Evolutionary conservation across 768 basidiomycete species (phyloP).

Genomic region (Crassisporium funariophilum): DNA sequence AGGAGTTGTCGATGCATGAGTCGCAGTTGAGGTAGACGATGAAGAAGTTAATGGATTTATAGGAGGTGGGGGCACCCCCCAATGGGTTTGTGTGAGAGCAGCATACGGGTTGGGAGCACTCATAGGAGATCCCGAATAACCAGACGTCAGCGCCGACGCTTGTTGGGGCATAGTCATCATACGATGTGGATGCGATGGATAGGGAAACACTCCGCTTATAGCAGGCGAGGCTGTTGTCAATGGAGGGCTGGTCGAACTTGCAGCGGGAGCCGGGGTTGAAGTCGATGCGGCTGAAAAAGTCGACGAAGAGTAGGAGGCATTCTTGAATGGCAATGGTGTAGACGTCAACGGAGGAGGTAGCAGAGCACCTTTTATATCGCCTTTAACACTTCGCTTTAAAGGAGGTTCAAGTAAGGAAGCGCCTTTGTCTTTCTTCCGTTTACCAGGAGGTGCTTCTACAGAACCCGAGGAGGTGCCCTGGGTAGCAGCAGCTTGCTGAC

Average conservation of each 20-base stretch:
- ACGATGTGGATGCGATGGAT: conserved; percentile 11
- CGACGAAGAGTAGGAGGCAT: conserved; percentile 24
- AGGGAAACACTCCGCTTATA: neutral
- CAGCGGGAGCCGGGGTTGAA: conserved; percentile 21
- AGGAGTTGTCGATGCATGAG: neutral
- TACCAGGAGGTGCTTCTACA: conserved; percentile 35
- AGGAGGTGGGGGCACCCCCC: conserved; percentile 22
- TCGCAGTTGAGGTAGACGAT: neutral
- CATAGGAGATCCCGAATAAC: conserved; percentile 22
- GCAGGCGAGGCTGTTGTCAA: conserved; percentile 8
- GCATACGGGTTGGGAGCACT: conserved; percentile 36
- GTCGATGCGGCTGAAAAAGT: conserved; percentile 30
- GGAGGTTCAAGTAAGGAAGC: conserved; percentile 60
- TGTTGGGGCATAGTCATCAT: conserved; percentile 17
- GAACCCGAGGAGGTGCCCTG: conserved; percentile 27
- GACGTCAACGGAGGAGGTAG: conserved; percentile 73
- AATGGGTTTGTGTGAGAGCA: conserved; percentile 26
- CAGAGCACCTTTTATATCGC: conserved; percentile 55
- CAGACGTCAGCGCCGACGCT: conserved; percentile 20
- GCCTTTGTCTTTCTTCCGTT: conserved; percentile 64
- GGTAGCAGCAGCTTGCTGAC: conserved; percentile 39
- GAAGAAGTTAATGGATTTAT: conserved; percentile 8
- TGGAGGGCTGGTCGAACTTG: conserved; percentile 7
- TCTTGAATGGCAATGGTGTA: conserved; percentile 57
- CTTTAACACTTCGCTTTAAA: conserved; percentile 70